These are phyloP conservation scores for Phytophthora hibernalis DNA, from an alignment of 352 stramenopile species.

Conservation along the genomic window DNA sequence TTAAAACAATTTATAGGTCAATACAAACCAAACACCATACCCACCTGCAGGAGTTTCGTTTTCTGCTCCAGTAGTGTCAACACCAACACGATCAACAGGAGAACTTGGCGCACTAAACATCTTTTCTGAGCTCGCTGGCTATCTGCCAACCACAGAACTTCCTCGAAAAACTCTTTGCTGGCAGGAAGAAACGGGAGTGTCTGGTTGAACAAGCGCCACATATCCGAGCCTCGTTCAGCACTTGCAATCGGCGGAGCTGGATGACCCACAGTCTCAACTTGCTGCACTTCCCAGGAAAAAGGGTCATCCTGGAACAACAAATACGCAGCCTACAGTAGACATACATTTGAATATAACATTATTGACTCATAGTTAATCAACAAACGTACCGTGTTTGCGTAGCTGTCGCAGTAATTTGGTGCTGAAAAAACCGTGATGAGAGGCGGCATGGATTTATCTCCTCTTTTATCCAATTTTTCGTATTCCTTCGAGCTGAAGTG, in stretches of 20 bases:
- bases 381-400: conserved; percentile 64
- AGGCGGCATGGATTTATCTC: conserved; percentile 59
- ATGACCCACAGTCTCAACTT: conserved; percentile 56
- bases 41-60: conserved; percentile 33
- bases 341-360: not conserved
- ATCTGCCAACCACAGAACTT: conserved; percentile 61
- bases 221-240: conserved; percentile 60
- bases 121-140: conserved; percentile 15
- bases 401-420: conserved; percentile 95
- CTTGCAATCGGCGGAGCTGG: conserved; percentile 60
- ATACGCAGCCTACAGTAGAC: conserved; percentile 63
- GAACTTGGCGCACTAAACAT: not conserved
- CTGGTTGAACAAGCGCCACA: conserved; percentile 76
- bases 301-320: conserved; percentile 55
- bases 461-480: conserved; percentile 50
- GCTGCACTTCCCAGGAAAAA: conserved; percentile 62
- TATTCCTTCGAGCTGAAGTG: conserved; percentile 65
- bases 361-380: not conserved
- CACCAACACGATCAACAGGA: not conserved
- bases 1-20: not conserved
- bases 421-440: conserved; percentile 96
- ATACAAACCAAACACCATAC: not conserved
- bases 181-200: conserved; percentile 84
- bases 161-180: conserved; percentile 86
- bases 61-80: conserved; percentile 1